Base-by-base conservation (phyloP, 495 filamentous ascomycete species). In the Penicillium cataractarum region DNA sequence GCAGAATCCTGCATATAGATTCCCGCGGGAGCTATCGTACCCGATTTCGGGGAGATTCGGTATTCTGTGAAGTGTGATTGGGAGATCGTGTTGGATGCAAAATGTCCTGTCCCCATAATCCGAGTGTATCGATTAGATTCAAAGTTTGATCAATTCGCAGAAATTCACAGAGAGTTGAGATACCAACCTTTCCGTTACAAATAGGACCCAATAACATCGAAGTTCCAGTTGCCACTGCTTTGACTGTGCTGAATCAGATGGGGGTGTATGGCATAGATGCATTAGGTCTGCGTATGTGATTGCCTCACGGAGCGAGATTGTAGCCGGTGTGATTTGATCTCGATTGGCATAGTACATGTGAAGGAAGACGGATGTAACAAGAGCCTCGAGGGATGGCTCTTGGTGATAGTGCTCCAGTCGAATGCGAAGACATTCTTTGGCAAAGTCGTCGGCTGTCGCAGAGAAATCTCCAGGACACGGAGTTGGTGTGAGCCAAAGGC, bases 281-380 rank as follows among this genome's bases (percentile, higher is more conserved):
- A 63, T 31, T 12, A 67, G 33, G 49, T 67, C 65, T 13, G 65
- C 61, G 31, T 64, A 67, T 0, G 65, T 63, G 50, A 63, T 60
- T 17, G 65, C 56, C 44, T 67, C 61, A 6, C 65, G 65, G 15
- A 67, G 57, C 1, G 57, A 63, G 24, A 67, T 64, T 1, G 65
- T 67, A 37, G 65, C 65, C 2, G 57, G 56, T 26, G 57, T 64
- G 9, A 64, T 55, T 26, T 67, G 65, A 22, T 60, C 65, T 32
- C 57, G 62, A 44, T 67, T 67, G 31, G 65, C 65, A 42, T 67
- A 64, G 46, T 60, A 67, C 61, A 67, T 67, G 27, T 67, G 65
- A 32, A 67, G 65, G 10, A 67, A 67, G 2, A 67, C 31, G 0
- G 65, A 67, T 32, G 65, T 64, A 2, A 64, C 44, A 0, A 67